Evolutionary conservation across 495 filamentous ascomycete species (phyloP), one percentile per base, ranked within the genome.

Genomic region (Peziza echinospora): DNA sequence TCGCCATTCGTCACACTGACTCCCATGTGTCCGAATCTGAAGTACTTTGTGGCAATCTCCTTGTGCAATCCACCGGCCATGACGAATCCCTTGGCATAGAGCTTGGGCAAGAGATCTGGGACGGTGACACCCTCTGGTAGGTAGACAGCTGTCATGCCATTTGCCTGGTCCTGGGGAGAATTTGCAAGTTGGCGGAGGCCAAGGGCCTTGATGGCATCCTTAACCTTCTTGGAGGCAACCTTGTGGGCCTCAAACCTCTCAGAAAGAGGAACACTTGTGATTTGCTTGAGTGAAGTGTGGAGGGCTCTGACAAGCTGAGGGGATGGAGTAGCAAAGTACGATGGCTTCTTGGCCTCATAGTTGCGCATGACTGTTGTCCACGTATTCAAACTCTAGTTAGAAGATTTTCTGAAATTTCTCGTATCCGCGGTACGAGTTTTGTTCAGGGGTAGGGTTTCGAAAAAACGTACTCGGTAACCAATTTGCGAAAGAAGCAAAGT

Each of bases 121-220:
- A 78, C 75, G 50, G 76, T 71, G 24, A 97, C 68, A 24, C 69
- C 78, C 46, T 93, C 82, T 2, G 89, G 89, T 43, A 97, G 71
- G 62, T 87, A 94, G 50, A 96, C 85, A 43, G 89, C 86, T 10
- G 89, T 94, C 89, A 97, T 97, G 57, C 80, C 84, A 57, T 91
- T 87, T 23, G 89, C 84, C 68, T 94, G 89, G 60, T 86, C 78
- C 49, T 84, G 85, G 0, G 82, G 79, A 56, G 81, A 80, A 26
- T 73, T 54, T 22, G 89, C 84, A 11, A 96, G 65, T 63, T 93
- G 85, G 60, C 80, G 77, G 48, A 97, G 67, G 8, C 89, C 89
- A 34, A 94, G 68, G 39, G 78, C 78, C 11, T 75, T 62, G 40
- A 93, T 65, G 24, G 78, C 72, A 43, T 77, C 69, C 73, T 96